phyloP scores from a whole-genome alignment of 2,329 filamentous ascomycete genomes.

The Trichoderma atroviride region DNA sequence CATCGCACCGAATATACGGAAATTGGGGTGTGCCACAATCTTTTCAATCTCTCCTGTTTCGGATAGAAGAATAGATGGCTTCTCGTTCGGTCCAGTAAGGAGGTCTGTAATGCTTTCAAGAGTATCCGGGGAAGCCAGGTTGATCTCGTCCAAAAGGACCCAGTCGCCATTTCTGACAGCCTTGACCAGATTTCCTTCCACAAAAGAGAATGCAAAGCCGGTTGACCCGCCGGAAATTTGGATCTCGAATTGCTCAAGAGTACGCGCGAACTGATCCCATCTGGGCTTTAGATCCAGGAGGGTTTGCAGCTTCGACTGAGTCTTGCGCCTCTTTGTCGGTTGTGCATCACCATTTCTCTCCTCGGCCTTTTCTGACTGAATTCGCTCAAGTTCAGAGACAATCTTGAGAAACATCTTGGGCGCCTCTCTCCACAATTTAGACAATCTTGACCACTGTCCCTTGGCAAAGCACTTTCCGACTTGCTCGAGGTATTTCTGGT shows the following conservation, averaged over 20 bases:
- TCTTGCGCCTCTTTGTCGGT: slow-evolving; percentile 71
- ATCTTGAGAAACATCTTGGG: slow-evolving; percentile 82
- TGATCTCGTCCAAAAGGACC: slow-evolving; percentile 97
- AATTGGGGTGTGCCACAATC: slow-evolving; percentile 85
- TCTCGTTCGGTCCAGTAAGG: slow-evolving; percentile 70
- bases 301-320: slow-evolving; percentile 67
- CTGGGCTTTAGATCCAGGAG: slow-evolving; percentile 61
- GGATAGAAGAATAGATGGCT: slow-evolving; percentile 83
- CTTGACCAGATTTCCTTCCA: slow-evolving; percentile 94
- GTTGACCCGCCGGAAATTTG: slow-evolving; percentile 74
- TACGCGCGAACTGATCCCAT: slow-evolving; percentile 80
- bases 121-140: slow-evolving; percentile 91
- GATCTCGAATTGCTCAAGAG: slow-evolving; percentile 76
- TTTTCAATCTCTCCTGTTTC: slow-evolving; percentile 93
- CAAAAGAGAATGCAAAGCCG: slow-evolving; percentile 88
- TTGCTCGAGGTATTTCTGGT: slow-evolving; percentile 81
- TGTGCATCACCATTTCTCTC: slow-evolving; percentile 46
- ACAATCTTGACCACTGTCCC: slow-evolving; percentile 83
- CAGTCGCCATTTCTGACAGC: slow-evolving; percentile 96
- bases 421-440: slow-evolving; percentile 85
- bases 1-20: slow-evolving; percentile 98
- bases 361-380: slow-evolving; percentile 45
- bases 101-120: slow-evolving; percentile 92
- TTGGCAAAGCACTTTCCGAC: slow-evolving; percentile 78
- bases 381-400: slow-evolving; percentile 56